Base-by-base conservation (phyloP, 441 rosid species). In the Mallotus japonicus region DNA sequence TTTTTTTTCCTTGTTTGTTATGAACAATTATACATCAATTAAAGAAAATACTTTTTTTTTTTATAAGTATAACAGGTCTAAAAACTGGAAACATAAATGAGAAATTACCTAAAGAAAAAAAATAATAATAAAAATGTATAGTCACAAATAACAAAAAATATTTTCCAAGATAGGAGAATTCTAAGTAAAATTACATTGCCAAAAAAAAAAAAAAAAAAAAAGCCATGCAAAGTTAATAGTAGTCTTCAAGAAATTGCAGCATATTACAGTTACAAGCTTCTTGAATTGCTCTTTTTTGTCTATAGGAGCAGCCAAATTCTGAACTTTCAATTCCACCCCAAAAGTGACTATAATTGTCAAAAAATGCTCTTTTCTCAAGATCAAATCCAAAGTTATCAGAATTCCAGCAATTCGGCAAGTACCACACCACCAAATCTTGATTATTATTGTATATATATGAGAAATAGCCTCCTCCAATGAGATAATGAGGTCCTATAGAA, bases 391-490 rank as follows among this genome's bases (percentile, higher is more conserved):
- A 34, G 12, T 16, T 2, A 8, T 34, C 20, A 5, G 20, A 37
- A 37, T 19, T 14, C 72, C 72, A 69, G 13, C 56, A 69, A 69
- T 69, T 69, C 8, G 63, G 63, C 12, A 56, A 1, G 22, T 56
- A 56, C 72, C 63, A 69, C 1, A 69, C 4, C 0, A 56, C 53
- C 6, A 69, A 14, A 42, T 70, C 73, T 34, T 13, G 64, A 4
- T 1, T 5, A 0, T 1, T 20, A 8, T 46, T 57, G 5, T 14
- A 8, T 0, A 22, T 8, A 22, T 42, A 44, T 1, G 42, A 57
- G 46, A 57, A 70, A 9, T 70, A 70, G 1, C 55, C 65, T 13
- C 56, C 63, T 37, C 72, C 72, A n/a, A 58, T 57, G 5, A 70
- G 9, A 22, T 22, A 70, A 42, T 15, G 44, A 15, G 65, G 65